Evolutionary conservation across 2,329 filamentous ascomycete species (phyloP), one percentile per base, ranked within the genome.

Genomic region (Aspergillus thermomutatus): DNA sequence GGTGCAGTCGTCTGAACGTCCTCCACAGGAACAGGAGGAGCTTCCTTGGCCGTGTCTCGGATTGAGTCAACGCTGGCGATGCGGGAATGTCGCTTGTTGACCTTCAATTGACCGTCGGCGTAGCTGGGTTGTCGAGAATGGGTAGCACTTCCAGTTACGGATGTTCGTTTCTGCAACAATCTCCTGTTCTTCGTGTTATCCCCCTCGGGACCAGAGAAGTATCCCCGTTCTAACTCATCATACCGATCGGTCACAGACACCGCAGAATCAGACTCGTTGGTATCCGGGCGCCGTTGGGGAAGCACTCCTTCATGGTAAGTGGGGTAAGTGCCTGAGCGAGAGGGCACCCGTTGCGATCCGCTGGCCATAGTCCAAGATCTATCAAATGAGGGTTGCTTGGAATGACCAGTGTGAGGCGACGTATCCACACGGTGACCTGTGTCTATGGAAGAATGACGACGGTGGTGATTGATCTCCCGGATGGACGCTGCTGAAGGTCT

Each of bases 131-230:
- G 88, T 49, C 87, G 83, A 40, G 88, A 87, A 72, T 91, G 85
- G 60, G 75, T 79, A 40, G 77, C 59, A 49, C 72, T 74, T 34
- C 69, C 69, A 47, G 64, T 62, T 4, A 61, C 74, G 60, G 74
- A 75, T 45, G 72, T 71, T 37, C 90, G 87, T 76, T 94, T 95
- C 73, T 90, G 91, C 62, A 97, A 79, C 49, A 94, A 80, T 69
- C 91, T 95, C 48, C 90, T 84, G 51, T 71, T 75, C 65, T 84
- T 86, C 56, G 88, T 85, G 46, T 84, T 84, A 61, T 97, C 92
- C 10, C 87, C 80, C 67, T 97, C 93, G 17, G 89, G 89, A 3
- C 92, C 91, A 7, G 93, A 97, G 69, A 97, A 96, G 73, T 97
- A 97, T 25, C 92, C 93, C 37, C 91, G 85, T 67, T 97, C 94